Conservation (phyloP, 2,329 filamentous ascomycete species). For the Fusarium succisae region DNA sequence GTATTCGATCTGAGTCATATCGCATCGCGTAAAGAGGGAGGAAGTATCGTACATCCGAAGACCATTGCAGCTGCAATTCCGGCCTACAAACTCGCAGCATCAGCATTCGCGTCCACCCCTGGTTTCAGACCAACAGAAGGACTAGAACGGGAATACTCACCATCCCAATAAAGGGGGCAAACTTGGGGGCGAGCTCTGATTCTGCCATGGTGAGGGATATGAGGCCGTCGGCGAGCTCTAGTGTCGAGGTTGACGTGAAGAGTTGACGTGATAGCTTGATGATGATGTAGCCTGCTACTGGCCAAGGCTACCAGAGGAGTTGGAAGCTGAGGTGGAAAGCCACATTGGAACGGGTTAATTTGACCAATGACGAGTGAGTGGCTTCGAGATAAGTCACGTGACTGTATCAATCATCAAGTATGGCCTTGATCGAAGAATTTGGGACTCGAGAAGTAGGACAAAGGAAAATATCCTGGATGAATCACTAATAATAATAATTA, state of each 20-base stretch:
- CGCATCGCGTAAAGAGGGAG: conserved; percentile 19
- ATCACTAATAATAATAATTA: not conserved
- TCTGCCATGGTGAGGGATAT: conserved; percentile 56
- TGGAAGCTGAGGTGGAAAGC: conserved; percentile 37
- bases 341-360: conserved; percentile 4
- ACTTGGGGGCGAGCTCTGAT: conserved; percentile 75
- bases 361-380: conserved; percentile 27
- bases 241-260: conserved; percentile 28
- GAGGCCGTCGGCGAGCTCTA: conserved; percentile 31
- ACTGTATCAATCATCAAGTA: not conserved
- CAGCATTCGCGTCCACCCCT: conserved; percentile 35
- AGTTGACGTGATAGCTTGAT: conserved; percentile 38
- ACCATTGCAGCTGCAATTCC: conserved; percentile 86
- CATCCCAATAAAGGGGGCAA: conserved; percentile 90
- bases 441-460: not conserved
- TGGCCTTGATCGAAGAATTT: not conserved
- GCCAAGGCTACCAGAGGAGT: conserved; percentile 36
- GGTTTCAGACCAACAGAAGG: not conserved
- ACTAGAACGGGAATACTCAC: conserved; percentile 58
- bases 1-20: conserved; percentile 33
- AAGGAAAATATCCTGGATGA: not conserved
- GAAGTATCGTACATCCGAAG: conserved; percentile 74
- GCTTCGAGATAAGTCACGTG: conserved; percentile 20
- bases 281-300: conserved; percentile 44
- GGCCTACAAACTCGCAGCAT: conserved; percentile 59